Conservation (phyloP, 2,329 filamentous ascomycete species). For the Penicillium vulpinum region DNA sequence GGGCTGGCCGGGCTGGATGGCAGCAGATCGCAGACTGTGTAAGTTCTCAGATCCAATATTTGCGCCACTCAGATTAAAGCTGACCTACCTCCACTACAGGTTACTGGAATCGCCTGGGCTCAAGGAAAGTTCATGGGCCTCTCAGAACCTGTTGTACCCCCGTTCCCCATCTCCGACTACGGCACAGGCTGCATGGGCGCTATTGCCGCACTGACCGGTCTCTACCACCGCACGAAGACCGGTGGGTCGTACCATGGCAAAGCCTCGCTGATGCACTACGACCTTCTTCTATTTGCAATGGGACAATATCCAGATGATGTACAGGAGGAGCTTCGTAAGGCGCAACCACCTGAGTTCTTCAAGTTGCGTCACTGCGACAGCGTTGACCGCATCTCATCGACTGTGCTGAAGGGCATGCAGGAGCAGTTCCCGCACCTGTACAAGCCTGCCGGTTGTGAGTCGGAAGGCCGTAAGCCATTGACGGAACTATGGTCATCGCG, state of each 20-base stretch:
- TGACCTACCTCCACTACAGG: slow-evolving; percentile 27
- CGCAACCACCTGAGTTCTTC: slow-evolving; percentile 57
- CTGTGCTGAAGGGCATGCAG: slow-evolving; percentile 58
- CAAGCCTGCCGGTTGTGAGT: slow-evolving; percentile 22
- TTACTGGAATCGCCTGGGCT: slow-evolving; percentile 44
- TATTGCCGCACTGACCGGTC: slow-evolving; percentile 64
- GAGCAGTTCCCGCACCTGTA: slow-evolving; percentile 58
- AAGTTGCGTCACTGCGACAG: slow-evolving; percentile 61
- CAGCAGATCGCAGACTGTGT: slow-evolving; percentile 70
- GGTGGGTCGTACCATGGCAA: slow-evolving; percentile 68
- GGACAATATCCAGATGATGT: slow-evolving; percentile 58
- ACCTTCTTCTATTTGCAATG: slow-evolving; percentile 63
- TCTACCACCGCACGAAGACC: slow-evolving; percentile 61
- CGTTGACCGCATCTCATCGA: slow-evolving; percentile 64
- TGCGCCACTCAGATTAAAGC: neutral
- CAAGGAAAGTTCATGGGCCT: slow-evolving; percentile 46
- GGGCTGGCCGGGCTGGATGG: slow-evolving; percentile 66
- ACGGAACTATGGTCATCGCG: slow-evolving; percentile 52
- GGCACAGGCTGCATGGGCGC: slow-evolving; percentile 72
- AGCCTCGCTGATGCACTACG: slow-evolving; percentile 66
- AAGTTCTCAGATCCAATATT: slow-evolving; percentile 30
- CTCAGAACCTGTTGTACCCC: slow-evolving; percentile 42
- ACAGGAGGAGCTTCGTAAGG: slow-evolving; percentile 53
- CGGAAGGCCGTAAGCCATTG: slow-evolving; percentile 44
- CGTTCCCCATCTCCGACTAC: slow-evolving; percentile 61